Conservation (phyloP, 129 eudicot species). For the Chrysanthemum makinoi region DNA sequence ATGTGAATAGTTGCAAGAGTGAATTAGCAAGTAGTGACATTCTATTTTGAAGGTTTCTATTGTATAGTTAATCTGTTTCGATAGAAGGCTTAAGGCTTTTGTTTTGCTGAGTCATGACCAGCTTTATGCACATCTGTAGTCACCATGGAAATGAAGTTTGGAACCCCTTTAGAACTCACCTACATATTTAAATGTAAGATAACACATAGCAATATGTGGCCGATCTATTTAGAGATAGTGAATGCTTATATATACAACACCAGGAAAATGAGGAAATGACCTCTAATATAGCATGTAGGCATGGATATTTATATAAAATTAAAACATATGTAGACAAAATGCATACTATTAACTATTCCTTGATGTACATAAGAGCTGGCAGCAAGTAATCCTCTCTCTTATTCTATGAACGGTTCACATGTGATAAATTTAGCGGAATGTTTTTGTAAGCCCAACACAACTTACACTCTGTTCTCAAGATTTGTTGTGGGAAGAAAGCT, state of each 20-base stretch:
- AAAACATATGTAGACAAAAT: not conserved
- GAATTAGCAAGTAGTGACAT: not conserved
- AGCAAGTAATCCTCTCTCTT: not conserved
- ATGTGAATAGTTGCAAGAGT: conserved; percentile 9
- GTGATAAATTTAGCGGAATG: not conserved
- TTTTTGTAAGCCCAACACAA: conserved; percentile 10
- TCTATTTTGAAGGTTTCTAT: too few relatives aligned
- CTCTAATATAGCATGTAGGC: not conserved
- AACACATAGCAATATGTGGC: conserved; percentile 3
- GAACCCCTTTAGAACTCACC: too few relatives aligned
- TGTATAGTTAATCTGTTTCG: too few relatives aligned
- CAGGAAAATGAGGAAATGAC: conserved; percentile 6
- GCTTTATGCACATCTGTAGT: too few relatives aligned
- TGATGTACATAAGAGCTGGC: not conserved
- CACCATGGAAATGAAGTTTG: not conserved
- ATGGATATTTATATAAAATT: not conserved
- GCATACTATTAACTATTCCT: not conserved
- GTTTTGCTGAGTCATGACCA: not conserved
- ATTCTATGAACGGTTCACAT: not conserved
- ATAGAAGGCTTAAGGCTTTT: conserved; percentile 5
- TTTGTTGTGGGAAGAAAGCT: too few relatives aligned
- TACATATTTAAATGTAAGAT: too few relatives aligned
- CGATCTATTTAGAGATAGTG: not conserved
- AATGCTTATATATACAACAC: conserved; percentile 15
- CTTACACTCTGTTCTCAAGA: not conserved